Base-by-base conservation (phyloP, 2,329 filamentous ascomycete species). In the Fusarium torulosum region DNA sequence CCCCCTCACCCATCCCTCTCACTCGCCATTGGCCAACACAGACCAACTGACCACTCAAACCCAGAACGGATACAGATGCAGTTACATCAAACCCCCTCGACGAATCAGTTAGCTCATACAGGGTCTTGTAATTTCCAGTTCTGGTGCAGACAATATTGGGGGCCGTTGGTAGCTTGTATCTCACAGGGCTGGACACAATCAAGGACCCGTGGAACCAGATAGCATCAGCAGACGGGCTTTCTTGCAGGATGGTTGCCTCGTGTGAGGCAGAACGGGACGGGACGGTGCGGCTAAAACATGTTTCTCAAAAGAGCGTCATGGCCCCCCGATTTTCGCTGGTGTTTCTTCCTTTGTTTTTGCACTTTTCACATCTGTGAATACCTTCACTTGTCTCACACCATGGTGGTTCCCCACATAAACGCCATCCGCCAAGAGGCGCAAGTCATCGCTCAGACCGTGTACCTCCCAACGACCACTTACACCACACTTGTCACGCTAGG, bases 391-490 rank as follows among this genome's bases (percentile, higher is more conserved):
- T 17, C 27, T 13, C 31, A 51, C 25, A 53, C 17, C 13, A 62
- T 71, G 67, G 35, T 43, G 7, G 53, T 59, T 56, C 61, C 62
- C 51, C 59, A 59, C 59, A 45, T 63, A 13, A 51, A 71, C 19
- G 66, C 55, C 14, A 56, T 63, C 57, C 74, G 75, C 29, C 72
- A 76, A 59, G 65, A 72, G 23, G 59, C 51, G 37, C 67, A 73
- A 53, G 68, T 80, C 43, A 71, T 81, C 41, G 80, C 78, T 17
- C 79, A 81, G 68, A 80, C 75, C 6, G 72, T 81, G 29, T 71
- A 70, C 15, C 71, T 75, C 9, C 69, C 74, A 6, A 71, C 69
- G 33, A 78, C 78, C 38, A 81, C 79, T n/a, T 76, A 79, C 56
- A 77, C 75, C 13, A 76, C 79, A 6, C 46, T 74, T 51, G 75